phyloP scores from a whole-genome alignment of 2,329 filamentous ascomycete species.

The Colletotrichum salicis region DNA sequence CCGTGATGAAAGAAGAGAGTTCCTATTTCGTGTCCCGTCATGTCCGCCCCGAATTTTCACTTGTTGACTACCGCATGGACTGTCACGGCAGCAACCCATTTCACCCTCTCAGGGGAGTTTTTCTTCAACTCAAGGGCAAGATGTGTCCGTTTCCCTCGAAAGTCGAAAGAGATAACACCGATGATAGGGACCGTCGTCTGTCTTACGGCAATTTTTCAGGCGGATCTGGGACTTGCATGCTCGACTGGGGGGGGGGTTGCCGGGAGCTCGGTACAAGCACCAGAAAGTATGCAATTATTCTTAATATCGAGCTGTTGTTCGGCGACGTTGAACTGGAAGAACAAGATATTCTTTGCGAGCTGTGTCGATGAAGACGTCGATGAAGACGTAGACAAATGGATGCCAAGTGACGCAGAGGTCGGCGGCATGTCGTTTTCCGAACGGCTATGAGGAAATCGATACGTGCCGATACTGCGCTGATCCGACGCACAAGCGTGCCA shows the following conservation, averaged over 20 bases:
- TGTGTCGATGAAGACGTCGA: not conserved
- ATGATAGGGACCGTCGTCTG: too few species aligned
- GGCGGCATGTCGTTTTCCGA: not conserved
- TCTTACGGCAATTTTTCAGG: not conserved
- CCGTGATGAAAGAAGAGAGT: too few species aligned
- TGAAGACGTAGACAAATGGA: accelerated
- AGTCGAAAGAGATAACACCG: too few species aligned
- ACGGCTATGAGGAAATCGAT: not conserved
- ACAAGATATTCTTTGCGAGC: too few species aligned
- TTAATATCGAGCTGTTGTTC: not conserved
- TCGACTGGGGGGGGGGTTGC: accelerated
- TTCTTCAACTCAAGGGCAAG: too few species aligned
- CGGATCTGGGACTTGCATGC: not conserved
- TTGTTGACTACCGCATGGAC: too few species aligned
- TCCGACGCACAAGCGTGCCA: not conserved
- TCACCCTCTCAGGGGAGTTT: too few species aligned
- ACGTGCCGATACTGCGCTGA: not conserved
- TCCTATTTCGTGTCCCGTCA: too few species aligned
- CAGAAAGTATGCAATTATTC: not conserved
- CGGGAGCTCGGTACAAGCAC: too few species aligned
- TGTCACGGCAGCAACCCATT: too few species aligned
- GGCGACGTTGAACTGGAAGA: not conserved
- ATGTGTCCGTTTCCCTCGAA: too few species aligned
- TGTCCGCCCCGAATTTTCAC: too few species aligned
- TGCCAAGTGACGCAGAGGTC: accelerated